A percentile compares a stretch with the other conserved stretches of the same genome.
Evolutionary conservation across 352 stramenopile genomes (phyloP).

Genomic region (Phytophthora boehmeriae): DNA sequence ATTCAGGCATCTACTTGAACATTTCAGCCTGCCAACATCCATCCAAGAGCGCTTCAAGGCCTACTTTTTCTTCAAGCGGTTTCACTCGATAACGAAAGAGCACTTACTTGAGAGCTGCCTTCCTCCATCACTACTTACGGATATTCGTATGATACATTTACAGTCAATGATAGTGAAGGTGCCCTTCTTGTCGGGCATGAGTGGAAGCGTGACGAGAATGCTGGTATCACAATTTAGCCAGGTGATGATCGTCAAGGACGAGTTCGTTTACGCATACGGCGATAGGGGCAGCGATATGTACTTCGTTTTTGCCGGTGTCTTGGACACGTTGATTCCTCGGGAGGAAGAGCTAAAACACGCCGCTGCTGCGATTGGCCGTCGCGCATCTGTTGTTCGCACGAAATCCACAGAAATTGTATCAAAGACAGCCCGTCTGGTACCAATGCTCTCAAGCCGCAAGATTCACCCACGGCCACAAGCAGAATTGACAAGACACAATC

Average conservation of each 20-base stretch:
- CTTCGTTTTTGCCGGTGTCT: slow-evolving; percentile 70
- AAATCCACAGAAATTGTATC: slow-evolving; percentile 17
- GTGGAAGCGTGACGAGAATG: slow-evolving; percentile 64
- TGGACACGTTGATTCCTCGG: slow-evolving; percentile 51
- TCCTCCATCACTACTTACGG: slow-evolving; percentile 65
- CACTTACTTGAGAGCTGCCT: slow-evolving; percentile 65
- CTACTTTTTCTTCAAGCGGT: slow-evolving; percentile 77
- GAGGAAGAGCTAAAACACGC: slow-evolving; percentile 32
- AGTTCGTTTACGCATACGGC: slow-evolving; percentile 68
- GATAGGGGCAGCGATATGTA: slow-evolving; percentile 78
- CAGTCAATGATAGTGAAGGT: slow-evolving; percentile 78
- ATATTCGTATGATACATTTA: slow-evolving; percentile 72
- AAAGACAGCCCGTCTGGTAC: slow-evolving; percentile 24
- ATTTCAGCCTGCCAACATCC: slow-evolving; percentile 53
- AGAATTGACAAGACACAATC: slow-evolving; percentile 18
- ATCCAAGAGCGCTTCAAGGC: slow-evolving; percentile 63
- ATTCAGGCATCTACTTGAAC: slow-evolving; percentile 52
- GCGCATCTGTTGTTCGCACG: slow-evolving; percentile 3
- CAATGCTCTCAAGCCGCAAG: slow-evolving; percentile 22
- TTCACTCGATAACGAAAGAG: slow-evolving; percentile 78
- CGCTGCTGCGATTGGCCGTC: slow-evolving; percentile 1
- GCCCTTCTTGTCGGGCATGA: slow-evolving; percentile 60
- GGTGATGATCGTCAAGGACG: slow-evolving; percentile 57
- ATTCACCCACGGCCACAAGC: slow-evolving; percentile 25
- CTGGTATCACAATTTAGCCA: slow-evolving; percentile 75